Base-by-base conservation (phyloP, 2,329 filamentous ascomycete species). In the Colletotrichum navitas region DNA sequence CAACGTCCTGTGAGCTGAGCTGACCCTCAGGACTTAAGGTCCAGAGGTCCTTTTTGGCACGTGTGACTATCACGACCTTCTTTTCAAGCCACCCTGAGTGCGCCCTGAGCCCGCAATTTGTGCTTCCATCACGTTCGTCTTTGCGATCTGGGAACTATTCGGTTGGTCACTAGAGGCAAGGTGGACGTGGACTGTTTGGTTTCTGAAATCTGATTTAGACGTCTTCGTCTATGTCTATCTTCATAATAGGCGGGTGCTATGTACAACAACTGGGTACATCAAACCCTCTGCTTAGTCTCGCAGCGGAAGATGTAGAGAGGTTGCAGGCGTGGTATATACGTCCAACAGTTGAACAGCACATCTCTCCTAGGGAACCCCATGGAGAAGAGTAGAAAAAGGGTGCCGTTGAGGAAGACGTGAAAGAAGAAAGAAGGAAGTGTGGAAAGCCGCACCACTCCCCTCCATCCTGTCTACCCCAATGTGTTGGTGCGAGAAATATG, bases 341-440 rank as follows among this genome's bases (percentile, higher is more conserved):
- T 71, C 68, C 68, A 71, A 71, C 65, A 71, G 56, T 71, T 71
- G 68, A 36, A 71, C 65, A 68, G 59, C 56, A 63, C 39, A 43
- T 55, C 26, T 55, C 56, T 34, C 61, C 26, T 18, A 24, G 49
- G 32, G 56, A 49, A 32, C 14, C 63, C 21, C 8, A 16, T 10
- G 26, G 52, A 29, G 39, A 32, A 61, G 26, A 21, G 14, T 21
- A 65, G 39, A 16, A 58, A 71, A 63, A 71, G 18, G 47, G 18
- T 45, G 43, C 52, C 51, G 43, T 39, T n/a, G 52, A 39, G 12
- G 61, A 12, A 21, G 47, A 47, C 32, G 39, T 36, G 18, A 24
- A 32, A 41, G 43, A 26, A 18, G 36, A 55, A 36, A 41, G 18
- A 12, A 24, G n/a, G n/a, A 7, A 11, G 39, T n/a, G 41, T 21